phyloP scores from a whole-genome alignment of 2,329 filamentous ascomycete genomes.

The Dothidotthia symphoricarpi region DNA sequence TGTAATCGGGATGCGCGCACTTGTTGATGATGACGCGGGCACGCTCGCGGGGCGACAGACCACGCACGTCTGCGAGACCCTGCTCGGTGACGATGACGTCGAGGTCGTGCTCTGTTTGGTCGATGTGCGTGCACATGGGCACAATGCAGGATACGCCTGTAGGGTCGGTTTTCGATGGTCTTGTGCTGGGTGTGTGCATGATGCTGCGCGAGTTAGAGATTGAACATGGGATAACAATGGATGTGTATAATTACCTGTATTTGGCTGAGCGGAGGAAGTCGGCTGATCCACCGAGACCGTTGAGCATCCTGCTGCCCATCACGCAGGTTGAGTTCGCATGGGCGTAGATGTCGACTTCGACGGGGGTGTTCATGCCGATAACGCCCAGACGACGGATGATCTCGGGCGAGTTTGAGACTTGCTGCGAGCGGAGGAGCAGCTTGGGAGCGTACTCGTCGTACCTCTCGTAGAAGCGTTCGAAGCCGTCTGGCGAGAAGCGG shows the following conservation, averaged over 20 bases:
- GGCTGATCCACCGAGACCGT: slow-evolving; percentile 77
- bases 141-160: slow-evolving; percentile 82
- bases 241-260: slow-evolving; percentile 55
- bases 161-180: slow-evolving; percentile 79
- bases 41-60: slow-evolving; percentile 74
- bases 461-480: slow-evolving; percentile 84
- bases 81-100: slow-evolving; percentile 80
- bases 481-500: slow-evolving; percentile 86
- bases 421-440: slow-evolving; percentile 81
- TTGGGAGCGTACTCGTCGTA: slow-evolving; percentile 79
- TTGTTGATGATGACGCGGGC: slow-evolving; percentile 83
- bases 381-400: slow-evolving; percentile 84
- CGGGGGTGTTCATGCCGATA: slow-evolving; percentile 93
- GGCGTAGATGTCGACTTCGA: slow-evolving; percentile 92
- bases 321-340: slow-evolving; percentile 90
- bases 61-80: slow-evolving; percentile 81
- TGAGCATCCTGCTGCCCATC: slow-evolving; percentile 84
- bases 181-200: slow-evolving; percentile 85
- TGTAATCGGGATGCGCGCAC: slow-evolving; percentile 82
- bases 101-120: slow-evolving; percentile 90
- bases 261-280: slow-evolving; percentile 78
- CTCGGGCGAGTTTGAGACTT: slow-evolving; percentile 85
- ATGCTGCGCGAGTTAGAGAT: too few species aligned
- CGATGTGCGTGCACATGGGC: slow-evolving; percentile 89
- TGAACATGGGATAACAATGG: too few species aligned